These are phyloP conservation scores for Dactylellina cionopaga DNA, from an alignment of 2,329 filamentous ascomycete genomes.

Conservation along the genomic window DNA sequence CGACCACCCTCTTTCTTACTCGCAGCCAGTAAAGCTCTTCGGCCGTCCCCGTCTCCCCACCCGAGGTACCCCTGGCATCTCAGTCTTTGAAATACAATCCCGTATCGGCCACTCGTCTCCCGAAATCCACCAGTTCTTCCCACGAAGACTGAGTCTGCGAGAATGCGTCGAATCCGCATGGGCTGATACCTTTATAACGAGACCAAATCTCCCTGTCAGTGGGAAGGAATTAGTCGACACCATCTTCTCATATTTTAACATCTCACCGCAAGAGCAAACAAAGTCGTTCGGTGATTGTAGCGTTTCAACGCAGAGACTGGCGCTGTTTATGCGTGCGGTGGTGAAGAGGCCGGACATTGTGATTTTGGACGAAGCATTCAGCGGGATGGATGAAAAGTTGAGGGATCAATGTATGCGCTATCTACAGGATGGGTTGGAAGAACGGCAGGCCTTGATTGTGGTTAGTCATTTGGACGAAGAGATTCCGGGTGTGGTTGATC, in stretches of 20 bases:
- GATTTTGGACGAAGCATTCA: slow-evolving; percentile 87
- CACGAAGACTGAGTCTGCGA: slow-evolving; percentile 76
- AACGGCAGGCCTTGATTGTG: slow-evolving; percentile 83
- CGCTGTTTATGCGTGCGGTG: slow-evolving; percentile 82
- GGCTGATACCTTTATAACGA: slow-evolving; percentile 83
- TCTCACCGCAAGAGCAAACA: slow-evolving; percentile 54
- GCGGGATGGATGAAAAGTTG: slow-evolving; percentile 81
- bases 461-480: slow-evolving; percentile 93
- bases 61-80: slow-evolving; percentile 76
- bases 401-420: slow-evolving; percentile 89
- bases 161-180: slow-evolving; percentile 85
- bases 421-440: slow-evolving; percentile 67
- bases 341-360: slow-evolving; percentile 84
- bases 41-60: slow-evolving; percentile 81
- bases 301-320: slow-evolving; percentile 84
- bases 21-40: slow-evolving; percentile 85
- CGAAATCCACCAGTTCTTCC: slow-evolving; percentile 93
- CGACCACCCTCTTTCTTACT: slow-evolving; percentile 94
- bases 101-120: slow-evolving; percentile 93
- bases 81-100: slow-evolving; percentile 89
- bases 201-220: slow-evolving; percentile 71
- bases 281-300: slow-evolving; percentile 75
- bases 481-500: slow-evolving; percentile 68
- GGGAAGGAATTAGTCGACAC: slow-evolving; percentile 73
- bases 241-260: slow-evolving; percentile 80